Base-by-base conservation (phyloP, 2,329 filamentous ascomycete genomes). In the Alternaria sp. region DNA sequence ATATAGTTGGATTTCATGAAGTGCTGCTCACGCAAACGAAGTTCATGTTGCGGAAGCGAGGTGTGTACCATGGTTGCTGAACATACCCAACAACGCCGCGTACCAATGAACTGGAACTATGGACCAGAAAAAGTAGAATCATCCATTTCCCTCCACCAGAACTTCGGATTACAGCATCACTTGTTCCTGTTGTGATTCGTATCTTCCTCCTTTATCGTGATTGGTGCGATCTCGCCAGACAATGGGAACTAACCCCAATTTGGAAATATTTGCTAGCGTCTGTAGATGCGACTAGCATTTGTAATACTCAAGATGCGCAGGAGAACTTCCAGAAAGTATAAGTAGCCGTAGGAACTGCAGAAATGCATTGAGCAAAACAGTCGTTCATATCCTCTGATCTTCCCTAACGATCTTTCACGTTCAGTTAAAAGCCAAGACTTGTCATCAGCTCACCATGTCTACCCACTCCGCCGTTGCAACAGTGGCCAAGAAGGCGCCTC, bases 391-490 rank as follows among this genome's bases (percentile, higher is more conserved):
- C 8, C 1, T 17, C 4, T 15, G 9, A 26, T 12, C 3, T 13
- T 36, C 12, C 2, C 13, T 51, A 5, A 45, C 15, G 3, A 12
- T 6, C 30, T 30, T 25, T 5, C 2, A 28, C 17, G 3, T 21
- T 36, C 19, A 10, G 12, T 17, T 32, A 6, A 15, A 17, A n/a
- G 23, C 2, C 19, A 8, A 3, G 9, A 9, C 54, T 36, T 15
- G 15, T 5, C 12, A 21, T 21, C 17, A 49, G 15, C 23, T 52
- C 60, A 66, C 21, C 15, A 75, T 75, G 72, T 49, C 71, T 11
- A 81, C 77, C 15, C 82, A 84, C 62, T 49, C 66, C 5, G 82
- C 81, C 13, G 73, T 84, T 5, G 82, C 79, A 15, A 83, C 81
- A n/a, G 71, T 80, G 10, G 77, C 71, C 4, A 28, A 78, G 47